Conservation (phyloP, 495 filamentous ascomycete species). For the Hypomontagnella monticulosa region DNA sequence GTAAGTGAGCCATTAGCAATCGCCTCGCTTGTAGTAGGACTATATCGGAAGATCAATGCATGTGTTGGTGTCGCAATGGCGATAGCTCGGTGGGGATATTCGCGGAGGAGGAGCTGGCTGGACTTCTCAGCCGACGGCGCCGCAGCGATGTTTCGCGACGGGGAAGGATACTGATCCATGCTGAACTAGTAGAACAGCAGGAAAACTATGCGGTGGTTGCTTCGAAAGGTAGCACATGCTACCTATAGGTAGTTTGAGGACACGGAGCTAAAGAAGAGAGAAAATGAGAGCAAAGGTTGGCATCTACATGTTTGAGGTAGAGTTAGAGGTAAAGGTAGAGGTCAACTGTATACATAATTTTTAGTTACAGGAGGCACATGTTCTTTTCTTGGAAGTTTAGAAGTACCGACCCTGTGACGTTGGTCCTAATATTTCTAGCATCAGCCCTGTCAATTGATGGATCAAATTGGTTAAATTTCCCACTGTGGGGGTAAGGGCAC, state of each 20-base stretch:
- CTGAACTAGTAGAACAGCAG: conserved; percentile 43
- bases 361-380: conserved; percentile 20
- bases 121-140: conserved; percentile 56
- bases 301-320: conserved; percentile 26
- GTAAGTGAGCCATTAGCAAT: conserved; percentile 62
- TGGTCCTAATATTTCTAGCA: conserved; percentile 16
- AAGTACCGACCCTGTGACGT: conserved; percentile 37
- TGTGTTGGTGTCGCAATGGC: conserved; percentile 80
- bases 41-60: conserved; percentile 84
- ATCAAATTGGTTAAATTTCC: conserved; percentile 35
- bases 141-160: conserved; percentile 36
- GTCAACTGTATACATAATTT: neutral
- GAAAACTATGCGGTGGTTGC: conserved; percentile 26
- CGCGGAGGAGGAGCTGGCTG: conserved; percentile 70
- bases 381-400: conserved; percentile 10
- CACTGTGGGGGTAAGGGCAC: conserved; percentile 28
- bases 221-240: conserved; percentile 44
- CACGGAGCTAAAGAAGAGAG: neutral
- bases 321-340: too few species aligned
- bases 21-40: conserved; percentile 62
- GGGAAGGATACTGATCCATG: conserved; percentile 48
- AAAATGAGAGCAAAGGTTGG: conserved; percentile 14
- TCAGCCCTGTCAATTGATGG: conserved; percentile 41
- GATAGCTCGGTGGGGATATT: conserved; percentile 85
- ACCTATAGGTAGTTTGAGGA: conserved; percentile 10